Evolutionary conservation across 495 filamentous ascomycete species (phyloP).

Genomic region (Penicillium soppii): DNA sequence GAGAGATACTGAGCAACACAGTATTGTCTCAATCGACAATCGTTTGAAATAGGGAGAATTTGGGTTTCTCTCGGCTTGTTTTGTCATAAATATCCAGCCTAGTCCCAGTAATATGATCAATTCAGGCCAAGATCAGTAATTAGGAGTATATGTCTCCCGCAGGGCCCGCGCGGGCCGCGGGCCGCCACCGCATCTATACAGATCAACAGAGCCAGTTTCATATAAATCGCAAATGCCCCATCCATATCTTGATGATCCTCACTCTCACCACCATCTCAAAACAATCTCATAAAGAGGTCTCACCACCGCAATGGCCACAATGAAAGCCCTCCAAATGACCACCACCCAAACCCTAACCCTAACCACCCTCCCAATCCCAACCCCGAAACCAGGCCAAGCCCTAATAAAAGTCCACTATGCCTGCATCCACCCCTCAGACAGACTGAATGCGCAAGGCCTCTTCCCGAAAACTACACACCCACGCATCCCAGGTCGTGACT

Average conservation of each 20-base stretch:
- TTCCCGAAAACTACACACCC: conserved; percentile 40
- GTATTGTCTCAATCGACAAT: too few species aligned
- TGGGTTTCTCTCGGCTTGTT: too few species aligned
- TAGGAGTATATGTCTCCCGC: background rate
- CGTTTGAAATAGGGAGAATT: too few species aligned
- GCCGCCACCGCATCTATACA: background rate
- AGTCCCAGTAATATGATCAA: background rate
- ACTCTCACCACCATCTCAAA: too few species aligned
- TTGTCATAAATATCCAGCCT: background rate
- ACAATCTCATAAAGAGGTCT: too few species aligned
- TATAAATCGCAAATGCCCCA: too few species aligned
- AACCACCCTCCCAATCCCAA: conserved; percentile 7
- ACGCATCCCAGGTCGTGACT: conserved; percentile 41
- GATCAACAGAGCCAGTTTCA: too few species aligned
- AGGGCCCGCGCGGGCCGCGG: background rate
- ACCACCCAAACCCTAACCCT: background rate
- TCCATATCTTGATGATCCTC: too few species aligned
- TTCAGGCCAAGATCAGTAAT: background rate
- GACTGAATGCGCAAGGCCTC: conserved; percentile 35
- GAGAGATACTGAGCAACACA: too few species aligned
- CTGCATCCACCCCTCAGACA: conserved; percentile 41
- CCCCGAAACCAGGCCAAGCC: conserved; percentile 13
- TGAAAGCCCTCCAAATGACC: conserved; percentile 17
- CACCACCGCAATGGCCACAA: background rate
- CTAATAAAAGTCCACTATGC: conserved; percentile 16